Percentiles rank a stretch among this genome's conserved stretches.
These are phyloP conservation scores for Sphagnum magellanicum DNA, from an alignment of 228 moss, liverwort and hornwort species.

Conservation along the genomic window DNA sequence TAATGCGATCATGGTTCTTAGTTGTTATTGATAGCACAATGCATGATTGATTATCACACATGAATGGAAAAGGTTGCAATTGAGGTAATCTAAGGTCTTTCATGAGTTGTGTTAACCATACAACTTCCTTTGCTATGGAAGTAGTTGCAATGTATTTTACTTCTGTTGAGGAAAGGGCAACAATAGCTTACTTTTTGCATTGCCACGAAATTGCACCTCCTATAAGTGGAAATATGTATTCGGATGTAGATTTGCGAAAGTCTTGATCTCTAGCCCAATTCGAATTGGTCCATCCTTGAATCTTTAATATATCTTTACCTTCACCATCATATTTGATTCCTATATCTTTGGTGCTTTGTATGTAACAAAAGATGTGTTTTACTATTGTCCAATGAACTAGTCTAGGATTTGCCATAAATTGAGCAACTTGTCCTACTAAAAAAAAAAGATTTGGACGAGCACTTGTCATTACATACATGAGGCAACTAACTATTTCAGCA, in stretches of 20 bases:
- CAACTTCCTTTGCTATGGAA: background rate
- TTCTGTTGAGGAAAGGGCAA: background rate
- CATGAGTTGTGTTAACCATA: background rate
- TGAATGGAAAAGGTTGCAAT: background rate
- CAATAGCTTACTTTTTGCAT: background rate
- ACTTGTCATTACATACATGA: background rate
- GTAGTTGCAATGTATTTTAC: background rate
- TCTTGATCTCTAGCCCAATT: background rate
- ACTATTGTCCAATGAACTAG: background rate
- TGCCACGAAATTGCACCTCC: background rate
- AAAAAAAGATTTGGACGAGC: background rate
- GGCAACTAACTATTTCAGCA: background rate
- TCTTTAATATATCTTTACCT: background rate
- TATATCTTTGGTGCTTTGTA: background rate
- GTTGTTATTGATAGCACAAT: background rate
- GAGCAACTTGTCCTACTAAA: background rate
- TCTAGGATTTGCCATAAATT: background rate
- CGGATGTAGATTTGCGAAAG: background rate
- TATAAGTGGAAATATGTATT: background rate
- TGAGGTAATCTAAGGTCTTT: background rate
- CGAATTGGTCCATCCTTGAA: background rate
- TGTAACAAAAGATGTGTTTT: background rate
- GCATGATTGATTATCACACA: conserved; percentile 1
- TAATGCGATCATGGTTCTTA: background rate
- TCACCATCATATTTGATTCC: background rate